phyloP scores from a whole-genome alignment of 2,329 filamentous ascomycete genomes.

The Cladorrhinum sp. region DNA sequence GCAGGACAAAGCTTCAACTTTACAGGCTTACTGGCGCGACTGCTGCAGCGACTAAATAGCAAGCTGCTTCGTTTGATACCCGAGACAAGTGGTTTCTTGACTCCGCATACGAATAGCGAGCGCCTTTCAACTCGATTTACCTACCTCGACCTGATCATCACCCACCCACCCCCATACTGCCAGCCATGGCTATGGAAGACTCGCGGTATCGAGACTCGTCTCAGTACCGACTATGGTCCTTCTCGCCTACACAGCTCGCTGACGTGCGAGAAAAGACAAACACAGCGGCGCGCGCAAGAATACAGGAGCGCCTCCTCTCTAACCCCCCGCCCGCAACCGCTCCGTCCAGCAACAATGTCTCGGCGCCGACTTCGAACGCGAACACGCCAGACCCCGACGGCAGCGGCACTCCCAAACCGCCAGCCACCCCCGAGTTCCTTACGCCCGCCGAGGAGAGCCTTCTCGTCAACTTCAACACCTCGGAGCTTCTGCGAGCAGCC shows the following conservation, averaged over 20 bases:
- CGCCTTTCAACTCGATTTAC: too few species aligned
- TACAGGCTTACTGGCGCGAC: background rate
- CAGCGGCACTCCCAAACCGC: slow-evolving; percentile 30
- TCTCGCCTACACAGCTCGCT: slow-evolving; percentile 68
- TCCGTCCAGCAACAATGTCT: slow-evolving; percentile 25
- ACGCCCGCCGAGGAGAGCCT: slow-evolving; percentile 79
- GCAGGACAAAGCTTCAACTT: background rate
- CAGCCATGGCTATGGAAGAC: slow-evolving; percentile 75
- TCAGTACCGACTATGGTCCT: slow-evolving; percentile 92
- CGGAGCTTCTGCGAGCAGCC: slow-evolving; percentile 56
- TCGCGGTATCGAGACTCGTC: slow-evolving; percentile 85
- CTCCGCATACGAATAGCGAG: too few species aligned
- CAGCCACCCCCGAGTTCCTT: slow-evolving; percentile 68
- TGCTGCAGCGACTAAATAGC: background rate
- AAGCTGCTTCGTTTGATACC: background rate
- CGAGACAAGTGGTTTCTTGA: background rate
- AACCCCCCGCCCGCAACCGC: slow-evolving; percentile 45
- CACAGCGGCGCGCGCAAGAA: slow-evolving; percentile 64
- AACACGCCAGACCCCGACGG: slow-evolving; percentile 37
- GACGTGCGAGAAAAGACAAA: slow-evolving; percentile 78
- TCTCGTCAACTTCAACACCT: slow-evolving; percentile 74
- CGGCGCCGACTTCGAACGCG: slow-evolving; percentile 29
- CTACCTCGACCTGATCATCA: too few species aligned
- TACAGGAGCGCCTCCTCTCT: slow-evolving; percentile 53
- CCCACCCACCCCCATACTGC: too few species aligned